Evolutionary conservation across 2,329 filamentous ascomycete genomes (phyloP).

Genomic region (Tolypocladium inflatum): DNA sequence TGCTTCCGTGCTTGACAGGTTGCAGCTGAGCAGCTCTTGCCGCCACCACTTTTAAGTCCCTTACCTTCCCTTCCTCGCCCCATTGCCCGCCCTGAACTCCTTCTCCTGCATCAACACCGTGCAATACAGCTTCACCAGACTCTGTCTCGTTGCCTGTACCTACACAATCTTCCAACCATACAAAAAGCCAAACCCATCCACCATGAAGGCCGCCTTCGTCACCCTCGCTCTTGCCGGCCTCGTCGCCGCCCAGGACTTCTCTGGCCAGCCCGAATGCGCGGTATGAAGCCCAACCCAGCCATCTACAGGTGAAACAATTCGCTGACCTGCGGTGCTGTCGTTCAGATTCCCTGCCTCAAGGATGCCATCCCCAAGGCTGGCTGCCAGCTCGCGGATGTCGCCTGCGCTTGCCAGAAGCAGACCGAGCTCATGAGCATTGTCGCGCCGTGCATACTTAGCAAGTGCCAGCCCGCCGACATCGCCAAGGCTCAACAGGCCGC

Average conservation of each 20-base stretch:
- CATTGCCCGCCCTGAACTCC: neutral
- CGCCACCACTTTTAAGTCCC: constrained; percentile 2
- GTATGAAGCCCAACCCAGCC: constrained; percentile 18
- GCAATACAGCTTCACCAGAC: neutral
- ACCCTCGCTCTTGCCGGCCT: constrained; percentile 23
- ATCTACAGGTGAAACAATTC: neutral
- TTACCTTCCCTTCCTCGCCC: neutral
- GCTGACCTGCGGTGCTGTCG: neutral
- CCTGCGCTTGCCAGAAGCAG: constrained; percentile 30
- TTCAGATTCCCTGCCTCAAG: constrained; percentile 23
- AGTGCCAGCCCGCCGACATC: constrained; percentile 23
- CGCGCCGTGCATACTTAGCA: constrained; percentile 20
- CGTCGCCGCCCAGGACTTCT: constrained; percentile 27
- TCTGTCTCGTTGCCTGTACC: neutral
- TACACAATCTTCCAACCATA: neutral
- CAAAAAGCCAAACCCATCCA: constrained; percentile 9
- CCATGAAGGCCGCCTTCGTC: constrained; percentile 30
- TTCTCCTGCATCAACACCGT: neutral
- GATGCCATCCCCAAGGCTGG: constrained; percentile 23
- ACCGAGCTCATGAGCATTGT: constrained; percentile 17
- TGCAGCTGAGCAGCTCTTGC: neutral
- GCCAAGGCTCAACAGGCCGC: constrained; percentile 21
- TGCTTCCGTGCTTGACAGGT: neutral
- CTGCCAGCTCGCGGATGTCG: constrained; percentile 24
- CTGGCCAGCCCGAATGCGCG: constrained; percentile 26